Base-by-base conservation (phyloP, 331 rosid genomes). In the Malus hybrid region DNA sequence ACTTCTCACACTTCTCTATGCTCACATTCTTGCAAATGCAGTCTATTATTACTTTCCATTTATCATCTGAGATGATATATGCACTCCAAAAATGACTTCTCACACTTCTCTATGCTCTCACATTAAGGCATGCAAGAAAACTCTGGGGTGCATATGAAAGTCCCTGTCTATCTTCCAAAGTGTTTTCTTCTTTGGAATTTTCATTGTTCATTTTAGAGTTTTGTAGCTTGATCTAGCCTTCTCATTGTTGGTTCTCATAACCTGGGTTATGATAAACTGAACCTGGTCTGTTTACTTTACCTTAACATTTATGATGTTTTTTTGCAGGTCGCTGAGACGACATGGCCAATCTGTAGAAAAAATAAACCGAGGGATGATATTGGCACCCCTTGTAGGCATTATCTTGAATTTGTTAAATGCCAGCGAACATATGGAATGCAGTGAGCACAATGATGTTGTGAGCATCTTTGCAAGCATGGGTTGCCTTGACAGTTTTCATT, bases 401-500 rank as follows among this genome's bases (percentile, higher is more conserved):
- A 90, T 94, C 74, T 85, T 86, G 81, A 94, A 94, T 80, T 79
- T 94, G 82, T 81, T 89, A 91, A 90, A 90, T 79, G 91, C 97
- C 50, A 79, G 88, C 60, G 87, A 82, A 63, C 80, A 85, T 74
- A 82, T 75, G 81, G 87, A 87, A 72, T 71, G 77, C 80, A 73
- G 13, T 66, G 90, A 89, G 75, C 81, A 71, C 75, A 94, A 88
- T 84, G 91, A 90, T 82, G 88, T 94, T 58, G 86, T 89, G 77
- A 91, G 87, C 80, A 82, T 94, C 71, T 89, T 94, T 70, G 91
- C 96, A 79, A 92, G 92, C 91, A 90, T 92, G 97, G 93, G 91
- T 74, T 92, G 97, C 80, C 91, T 90, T 30, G 84, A 85, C 80
- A 88, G 85, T 28, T 90, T 94, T 78, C 83, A 88, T 78, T 88